These are phyloP conservation scores for Coemansia sp. DNA, from an alignment of 192 early-diverging fungal genomes.

Conservation along the genomic window DNA sequence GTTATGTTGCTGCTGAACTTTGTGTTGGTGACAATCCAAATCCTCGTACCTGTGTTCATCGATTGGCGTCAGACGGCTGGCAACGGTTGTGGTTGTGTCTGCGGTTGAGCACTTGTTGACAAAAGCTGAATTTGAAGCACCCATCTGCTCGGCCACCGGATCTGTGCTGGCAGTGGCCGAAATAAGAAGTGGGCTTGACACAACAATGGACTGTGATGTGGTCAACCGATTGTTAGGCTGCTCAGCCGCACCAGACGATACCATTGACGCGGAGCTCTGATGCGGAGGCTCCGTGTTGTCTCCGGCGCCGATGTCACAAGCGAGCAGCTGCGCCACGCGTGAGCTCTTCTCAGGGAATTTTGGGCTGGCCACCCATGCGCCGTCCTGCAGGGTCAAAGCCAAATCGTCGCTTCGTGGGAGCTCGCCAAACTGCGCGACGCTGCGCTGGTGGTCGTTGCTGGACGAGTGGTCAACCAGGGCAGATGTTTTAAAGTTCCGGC, in stretches of 20 bases:
- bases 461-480: constrained; percentile 44
- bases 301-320: background rate
- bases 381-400: constrained; percentile 15
- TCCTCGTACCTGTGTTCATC: constrained; percentile 4
- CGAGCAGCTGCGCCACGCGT: background rate
- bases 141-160: constrained; percentile 7
- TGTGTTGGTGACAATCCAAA: background rate
- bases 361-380: constrained; percentile 19
- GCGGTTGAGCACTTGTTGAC: constrained; percentile 19
- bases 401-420: background rate
- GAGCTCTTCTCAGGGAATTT: background rate
- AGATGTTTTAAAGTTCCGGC: constrained; percentile 51
- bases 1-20: background rate
- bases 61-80: constrained; percentile 22
- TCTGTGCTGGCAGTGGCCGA: background rate
- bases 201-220: background rate
- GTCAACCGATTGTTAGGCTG: background rate
- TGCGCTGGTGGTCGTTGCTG: constrained; percentile 48
- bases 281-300: background rate
- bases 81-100: constrained; percentile 25
- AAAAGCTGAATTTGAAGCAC: constrained; percentile 14
- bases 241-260: background rate
- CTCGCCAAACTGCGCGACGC: constrained; percentile 21
- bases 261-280: background rate
- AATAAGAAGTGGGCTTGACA: background rate